Percentiles rank a stretch among this genome's conserved stretches.
These are phyloP conservation scores for Pichia rugopelliculosa DNA, from an alignment of 805 yeast species.

Conservation along the genomic window DNA sequence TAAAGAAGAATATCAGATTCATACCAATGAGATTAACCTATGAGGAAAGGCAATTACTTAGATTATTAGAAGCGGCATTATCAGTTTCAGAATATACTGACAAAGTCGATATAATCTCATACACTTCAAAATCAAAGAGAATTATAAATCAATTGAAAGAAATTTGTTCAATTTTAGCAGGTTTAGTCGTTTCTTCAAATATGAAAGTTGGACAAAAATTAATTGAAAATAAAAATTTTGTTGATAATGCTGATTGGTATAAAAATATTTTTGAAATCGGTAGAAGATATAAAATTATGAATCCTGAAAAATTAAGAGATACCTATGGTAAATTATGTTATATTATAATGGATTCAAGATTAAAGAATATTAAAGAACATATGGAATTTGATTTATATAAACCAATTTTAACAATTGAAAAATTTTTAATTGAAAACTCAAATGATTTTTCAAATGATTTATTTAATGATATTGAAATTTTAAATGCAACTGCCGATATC, in stretches of 20 bases:
- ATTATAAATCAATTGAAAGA: conserved; percentile 67
- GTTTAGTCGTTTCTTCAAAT: conserved; percentile 70
- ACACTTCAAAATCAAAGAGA: conserved; percentile 60
- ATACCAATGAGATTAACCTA: conserved; percentile 63
- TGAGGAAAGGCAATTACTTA: conserved; percentile 62
- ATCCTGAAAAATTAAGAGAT: conserved; percentile 74
- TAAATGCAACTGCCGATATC: conserved; percentile 63
- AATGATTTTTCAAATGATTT: conserved; percentile 31
- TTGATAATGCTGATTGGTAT: conserved; percentile 68
- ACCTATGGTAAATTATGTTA: conserved; percentile 74
- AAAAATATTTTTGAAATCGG: conserved; percentile 68
- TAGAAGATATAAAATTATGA: conserved; percentile 74
- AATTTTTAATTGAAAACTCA: conserved; percentile 18
- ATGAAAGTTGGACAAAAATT: conserved; percentile 61
- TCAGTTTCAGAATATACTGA: conserved; percentile 77
- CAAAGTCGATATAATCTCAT: conserved; percentile 62
- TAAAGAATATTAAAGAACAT: conserved; percentile 60
- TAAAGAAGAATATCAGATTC: conserved; percentile 40
- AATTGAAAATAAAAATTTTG: conserved; percentile 58
- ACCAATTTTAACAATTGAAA: conserved; percentile 58
- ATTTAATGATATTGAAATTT: conserved; percentile 50
- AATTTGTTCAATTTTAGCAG: conserved; percentile 72
- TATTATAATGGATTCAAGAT: conserved; percentile 78
- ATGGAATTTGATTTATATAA: conserved; percentile 72
- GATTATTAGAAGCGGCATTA: conserved; percentile 66